phyloP scores from a whole-genome alignment of 352 stramenopile genomes.

The Phytophthora macrochlamydospora region DNA sequence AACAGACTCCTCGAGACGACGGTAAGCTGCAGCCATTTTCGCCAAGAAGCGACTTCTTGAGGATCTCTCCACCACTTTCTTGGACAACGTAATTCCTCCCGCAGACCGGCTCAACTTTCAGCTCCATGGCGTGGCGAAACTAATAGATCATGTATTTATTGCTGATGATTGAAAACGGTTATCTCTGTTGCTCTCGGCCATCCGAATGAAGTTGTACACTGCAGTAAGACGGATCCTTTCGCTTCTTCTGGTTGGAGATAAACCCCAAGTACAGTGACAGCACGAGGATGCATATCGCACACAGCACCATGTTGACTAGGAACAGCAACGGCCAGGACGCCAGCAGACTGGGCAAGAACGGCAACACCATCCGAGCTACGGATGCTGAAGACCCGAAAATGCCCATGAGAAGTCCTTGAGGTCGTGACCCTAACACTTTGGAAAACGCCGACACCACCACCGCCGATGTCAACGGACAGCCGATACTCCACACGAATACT shows the following conservation, averaged over 20 bases:
- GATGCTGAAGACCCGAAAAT: slow-evolving; percentile 67
- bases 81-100: slow-evolving; percentile 35
- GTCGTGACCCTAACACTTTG: slow-evolving; percentile 54
- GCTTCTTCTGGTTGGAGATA: slow-evolving; percentile 10
- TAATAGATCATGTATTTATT: slow-evolving; percentile 16
- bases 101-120: slow-evolving; percentile 40
- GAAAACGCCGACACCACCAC: slow-evolving; percentile 66
- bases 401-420: slow-evolving; percentile 62
- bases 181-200: slow-evolving; percentile 12
- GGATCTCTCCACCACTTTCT: slow-evolving; percentile 6
- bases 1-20: slow-evolving; percentile 46
- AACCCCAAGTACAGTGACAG: slow-evolving; percentile 36
- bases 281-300: slow-evolving; percentile 42
- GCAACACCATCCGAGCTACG: slow-evolving; percentile 58
- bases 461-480: slow-evolving; percentile 56
- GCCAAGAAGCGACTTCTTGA: slow-evolving; percentile 21
- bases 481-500: slow-evolving; percentile 69
- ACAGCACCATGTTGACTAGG: slow-evolving; percentile 50
- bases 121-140: slow-evolving; percentile 30
- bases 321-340: slow-evolving; percentile 51
- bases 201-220: slow-evolving; percentile 33
- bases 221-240: slow-evolving; percentile 7
- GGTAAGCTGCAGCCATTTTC: slow-evolving; percentile 10
- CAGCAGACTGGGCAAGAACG: slow-evolving; percentile 59
- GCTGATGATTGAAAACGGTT: slow-evolving; percentile 1